A percentile compares a stretch with the other conserved stretches of the same genome.
Conservation (phyloP, 2,329 filamentous ascomycete genomes). For the Beauveria australis region DNA sequence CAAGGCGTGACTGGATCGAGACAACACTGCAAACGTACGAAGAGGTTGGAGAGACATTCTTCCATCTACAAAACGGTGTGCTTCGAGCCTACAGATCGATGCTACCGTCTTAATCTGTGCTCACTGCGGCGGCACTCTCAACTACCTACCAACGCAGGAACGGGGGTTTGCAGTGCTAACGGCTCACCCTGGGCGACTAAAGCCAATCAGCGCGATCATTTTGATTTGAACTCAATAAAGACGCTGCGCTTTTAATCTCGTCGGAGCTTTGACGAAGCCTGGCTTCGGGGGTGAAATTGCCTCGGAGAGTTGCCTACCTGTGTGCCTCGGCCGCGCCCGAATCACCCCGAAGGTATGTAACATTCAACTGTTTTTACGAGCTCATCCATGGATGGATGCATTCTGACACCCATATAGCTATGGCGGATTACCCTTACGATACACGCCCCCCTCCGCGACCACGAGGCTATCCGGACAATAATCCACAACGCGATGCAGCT, state of each 20-base stretch:
- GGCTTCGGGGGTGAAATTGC: background rate
- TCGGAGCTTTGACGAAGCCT: background rate
- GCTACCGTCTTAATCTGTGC: background rate
- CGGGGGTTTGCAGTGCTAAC: background rate
- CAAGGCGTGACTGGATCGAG: background rate
- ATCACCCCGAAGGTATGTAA: background rate
- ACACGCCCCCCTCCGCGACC: constrained; percentile 37
- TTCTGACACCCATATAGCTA: constrained; percentile 22
- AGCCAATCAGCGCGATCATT: background rate
- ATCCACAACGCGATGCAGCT: constrained; percentile 79
- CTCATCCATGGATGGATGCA: background rate
- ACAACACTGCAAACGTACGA: constrained; percentile 1
- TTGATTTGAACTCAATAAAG: background rate
- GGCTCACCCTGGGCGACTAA: background rate
- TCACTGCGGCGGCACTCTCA: background rate
- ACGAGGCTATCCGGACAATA: constrained; percentile 43
- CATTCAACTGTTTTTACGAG: background rate
- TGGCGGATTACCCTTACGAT: constrained; percentile 52
- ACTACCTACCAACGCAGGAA: background rate
- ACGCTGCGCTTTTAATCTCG: no score
- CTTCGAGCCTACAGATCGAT: background rate
- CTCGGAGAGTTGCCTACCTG: background rate
- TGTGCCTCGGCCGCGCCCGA: background rate
- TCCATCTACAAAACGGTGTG: background rate
- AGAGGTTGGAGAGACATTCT: background rate